phyloP scores from a whole-genome alignment of 139 green algal species.

The Mesotaenium endlicherianum region DNA sequence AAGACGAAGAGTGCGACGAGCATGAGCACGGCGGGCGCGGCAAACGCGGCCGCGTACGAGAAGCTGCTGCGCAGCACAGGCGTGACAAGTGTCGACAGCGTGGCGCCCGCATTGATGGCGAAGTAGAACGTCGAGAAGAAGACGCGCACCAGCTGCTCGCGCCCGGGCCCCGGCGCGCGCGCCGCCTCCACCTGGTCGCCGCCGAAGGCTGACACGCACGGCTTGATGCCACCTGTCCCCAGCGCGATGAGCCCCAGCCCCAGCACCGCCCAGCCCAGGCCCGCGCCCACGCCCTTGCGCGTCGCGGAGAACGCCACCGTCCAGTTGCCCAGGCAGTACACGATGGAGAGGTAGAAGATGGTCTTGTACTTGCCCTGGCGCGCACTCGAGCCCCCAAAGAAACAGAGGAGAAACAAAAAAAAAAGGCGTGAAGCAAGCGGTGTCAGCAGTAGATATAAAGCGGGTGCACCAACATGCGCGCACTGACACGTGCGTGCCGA shows the following conservation, averaged over 20 bases:
- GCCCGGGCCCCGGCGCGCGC: not conserved
- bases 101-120: constrained; percentile 87
- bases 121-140: constrained; percentile 99
- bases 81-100: constrained; percentile 57
- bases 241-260: constrained; percentile 84
- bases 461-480: too few species aligned
- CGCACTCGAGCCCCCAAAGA: too few species aligned
- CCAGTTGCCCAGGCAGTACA: constrained; percentile 80
- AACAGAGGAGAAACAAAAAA: too few species aligned
- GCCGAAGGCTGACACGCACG: constrained; percentile 94
- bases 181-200: constrained; percentile 86
- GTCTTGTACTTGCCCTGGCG: constrained; percentile 88
- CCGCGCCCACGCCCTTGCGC: not conserved
- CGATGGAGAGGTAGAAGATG: constrained; percentile 87
- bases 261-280: constrained; percentile 18
- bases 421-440: too few species aligned
- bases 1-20: constrained; percentile 38
- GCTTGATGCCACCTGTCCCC: constrained; percentile 95
- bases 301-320: constrained; percentile 44
- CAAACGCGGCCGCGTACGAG: constrained; percentile 56
- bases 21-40: constrained; percentile 45
- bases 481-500: too few species aligned
- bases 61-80: constrained; percentile 47
- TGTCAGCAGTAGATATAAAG: too few species aligned
- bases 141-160: constrained; percentile 64